These are phyloP conservation scores for Yamadazyma buinensis DNA, from an alignment of 1,139 yeast species.

Conservation along the genomic window DNA sequence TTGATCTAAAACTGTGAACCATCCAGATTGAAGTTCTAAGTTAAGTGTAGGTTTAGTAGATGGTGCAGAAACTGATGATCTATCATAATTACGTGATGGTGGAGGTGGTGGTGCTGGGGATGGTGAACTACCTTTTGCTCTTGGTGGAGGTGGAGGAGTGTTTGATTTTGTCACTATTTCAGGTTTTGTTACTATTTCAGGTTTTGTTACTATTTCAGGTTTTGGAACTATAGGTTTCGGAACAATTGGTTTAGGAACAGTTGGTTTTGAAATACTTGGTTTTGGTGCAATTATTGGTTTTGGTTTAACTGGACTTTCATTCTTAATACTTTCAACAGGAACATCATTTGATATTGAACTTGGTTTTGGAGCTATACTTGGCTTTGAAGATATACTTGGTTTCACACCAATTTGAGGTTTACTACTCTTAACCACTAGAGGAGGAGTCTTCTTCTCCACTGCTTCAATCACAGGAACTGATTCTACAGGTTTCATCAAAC, in stretches of 20 bases:
- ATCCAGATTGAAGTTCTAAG: conserved; percentile 39
- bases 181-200: conserved; percentile 2
- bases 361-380: conserved; percentile 6
- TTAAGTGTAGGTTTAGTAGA: conserved; percentile 20
- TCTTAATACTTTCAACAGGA: neutral
- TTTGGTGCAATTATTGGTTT: conserved; percentile 4
- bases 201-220: conserved; percentile 1
- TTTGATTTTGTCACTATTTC: conserved; percentile 7
- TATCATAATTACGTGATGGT: conserved; percentile 30
- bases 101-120: conserved; percentile 15
- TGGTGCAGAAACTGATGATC: conserved; percentile 16
- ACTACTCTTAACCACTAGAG: conserved; percentile 1
- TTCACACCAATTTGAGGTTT: conserved; percentile 7
- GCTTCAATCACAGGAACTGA: neutral
- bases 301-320: conserved; percentile 11
- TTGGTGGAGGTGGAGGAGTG: neutral
- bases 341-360: conserved; percentile 11
- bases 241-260: conserved; percentile 11
- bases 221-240: conserved; percentile 17
- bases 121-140: conserved; percentile 1
- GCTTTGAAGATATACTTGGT: neutral
- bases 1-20: conserved; percentile 35
- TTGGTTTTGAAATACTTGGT: conserved; percentile 13
- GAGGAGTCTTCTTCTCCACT: conserved; percentile 2
- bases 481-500: neutral